A percentile compares a stretch with the other conserved stretches of the same genome.
Conservation (phyloP, 306 rosid species). For the Vigna trinervia region DNA sequence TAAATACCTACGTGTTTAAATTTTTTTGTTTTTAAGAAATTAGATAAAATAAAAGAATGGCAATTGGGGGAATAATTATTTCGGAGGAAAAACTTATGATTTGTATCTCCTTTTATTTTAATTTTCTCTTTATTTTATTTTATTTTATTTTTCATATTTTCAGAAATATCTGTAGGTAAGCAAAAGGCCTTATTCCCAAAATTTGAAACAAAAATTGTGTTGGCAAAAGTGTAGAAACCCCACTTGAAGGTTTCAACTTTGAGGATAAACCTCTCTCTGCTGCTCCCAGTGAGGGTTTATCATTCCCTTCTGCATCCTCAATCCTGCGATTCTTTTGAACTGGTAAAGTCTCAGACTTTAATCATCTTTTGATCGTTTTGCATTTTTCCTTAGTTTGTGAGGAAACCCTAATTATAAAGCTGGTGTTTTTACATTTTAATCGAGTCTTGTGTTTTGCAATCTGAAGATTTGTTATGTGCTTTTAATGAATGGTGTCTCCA, state of each 20-base stretch:
- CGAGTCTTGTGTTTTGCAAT: neutral
- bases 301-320: constrained; percentile 33
- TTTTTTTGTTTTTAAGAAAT: too few species aligned
- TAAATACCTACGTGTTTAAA: too few species aligned
- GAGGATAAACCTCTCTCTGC: constrained; percentile 57
- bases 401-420: constrained; percentile 23
- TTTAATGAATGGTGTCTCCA: neutral
- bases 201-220: too few species aligned
- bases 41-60: too few species aligned
- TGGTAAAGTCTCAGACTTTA: constrained; percentile 46
- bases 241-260: neutral
- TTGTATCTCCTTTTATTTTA: too few species aligned
- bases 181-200: too few species aligned
- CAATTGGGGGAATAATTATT: too few species aligned
- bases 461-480: neutral
- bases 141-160: too few species aligned
- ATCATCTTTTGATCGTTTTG: neutral
- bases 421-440: neutral
- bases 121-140: too few species aligned
- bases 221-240: neutral
- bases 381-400: neutral
- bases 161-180: too few species aligned
- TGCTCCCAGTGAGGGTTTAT: constrained; percentile 44
- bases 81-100: too few species aligned
- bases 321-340: constrained; percentile 32